Evolutionary conservation across 768 basidiomycete genomes (phyloP).

Genomic region (Boletus vinaceobasis): DNA sequence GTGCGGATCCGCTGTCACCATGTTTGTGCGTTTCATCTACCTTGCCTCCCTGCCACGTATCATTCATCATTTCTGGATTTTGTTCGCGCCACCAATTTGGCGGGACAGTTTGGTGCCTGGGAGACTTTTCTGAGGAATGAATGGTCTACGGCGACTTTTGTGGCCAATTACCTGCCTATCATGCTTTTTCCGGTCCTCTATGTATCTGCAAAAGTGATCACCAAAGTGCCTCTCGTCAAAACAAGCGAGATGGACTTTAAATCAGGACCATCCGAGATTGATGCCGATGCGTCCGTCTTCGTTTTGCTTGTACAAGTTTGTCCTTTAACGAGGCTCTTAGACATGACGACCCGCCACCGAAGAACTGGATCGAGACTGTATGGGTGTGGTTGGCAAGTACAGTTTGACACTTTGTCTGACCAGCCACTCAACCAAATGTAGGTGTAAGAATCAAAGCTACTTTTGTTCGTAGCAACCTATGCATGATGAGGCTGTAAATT

Average conservation of each 20-base stretch:
- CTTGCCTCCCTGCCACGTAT: background rate
- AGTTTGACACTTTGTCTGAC: background rate
- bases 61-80: background rate
- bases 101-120: conserved; percentile 34
- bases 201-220: conserved; percentile 25
- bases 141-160: conserved; percentile 36
- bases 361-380: conserved; percentile 13
- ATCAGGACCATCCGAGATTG: conserved; percentile 12
- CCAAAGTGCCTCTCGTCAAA: conserved; percentile 6
- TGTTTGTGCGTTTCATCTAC: conserved; percentile 32
- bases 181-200: conserved; percentile 45
- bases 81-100: background rate
- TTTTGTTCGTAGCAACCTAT: background rate
- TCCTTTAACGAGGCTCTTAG: conserved; percentile 4
- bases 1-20: conserved; percentile 21
- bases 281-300: conserved; percentile 16
- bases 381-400: conserved; percentile 22
- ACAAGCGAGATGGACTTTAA: conserved; percentile 21
- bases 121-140: conserved; percentile 34
- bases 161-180: conserved; percentile 39
- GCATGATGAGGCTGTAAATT: too few species aligned
- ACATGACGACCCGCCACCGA: conserved; percentile 20
- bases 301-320: background rate
- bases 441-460: conserved; percentile 6
- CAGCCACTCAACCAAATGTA: background rate